Base-by-base conservation (phyloP, 2,329 filamentous ascomycete genomes). In the Eutypella sp. region DNA sequence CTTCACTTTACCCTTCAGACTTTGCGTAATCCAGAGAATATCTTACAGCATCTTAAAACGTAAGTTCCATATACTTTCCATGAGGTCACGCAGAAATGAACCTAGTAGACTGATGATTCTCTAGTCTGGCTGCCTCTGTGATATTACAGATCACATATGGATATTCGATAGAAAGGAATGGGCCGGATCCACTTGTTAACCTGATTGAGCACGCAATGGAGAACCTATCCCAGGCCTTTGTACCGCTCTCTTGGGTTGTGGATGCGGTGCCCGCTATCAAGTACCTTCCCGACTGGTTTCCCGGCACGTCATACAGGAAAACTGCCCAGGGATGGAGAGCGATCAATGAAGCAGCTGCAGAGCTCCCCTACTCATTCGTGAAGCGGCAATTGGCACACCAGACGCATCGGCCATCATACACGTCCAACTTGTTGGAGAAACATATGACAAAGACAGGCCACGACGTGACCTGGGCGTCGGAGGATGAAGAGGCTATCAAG, bases 11-110 rank as follows among this genome's bases (percentile, higher is more conserved):
- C 16, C 11, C 11, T 33, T 33, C 5, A 33, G 29, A 33, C 29
- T 13, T 33, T 33, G 5, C 13, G 16, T 33, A 13, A n/a, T 13
- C 11, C 11, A 15, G 11, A 33, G 5, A n/a, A 33, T 13, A 33
- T 33, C 16, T 33, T 33, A n/a, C 2, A n/a, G 13, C 11, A 33
- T n/a, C 16, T 33, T 5, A 33, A 33, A 33, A 33, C 13, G 29
- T 33, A n/a, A 33, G 29, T 33, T 33, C 11, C 52, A 65, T 23
- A 57, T 58, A 2, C 63, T 60, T 31, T 5, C n/a, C n/a, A n/a
- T n/a, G n/a, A n/a, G n/a, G n/a, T n/a, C n/a, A n/a, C n/a, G n/a
- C n/a, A n/a, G n/a, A n/a, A n/a, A n/a, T n/a, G n/a, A n/a, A n/a
- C n/a, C n/a, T n/a, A n/a, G n/a, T n/a, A n/a, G n/a, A n/a, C n/a